phyloP scores from a whole-genome alignment of 345 rosid genomes.

The Eutrema yunnanense region DNA sequence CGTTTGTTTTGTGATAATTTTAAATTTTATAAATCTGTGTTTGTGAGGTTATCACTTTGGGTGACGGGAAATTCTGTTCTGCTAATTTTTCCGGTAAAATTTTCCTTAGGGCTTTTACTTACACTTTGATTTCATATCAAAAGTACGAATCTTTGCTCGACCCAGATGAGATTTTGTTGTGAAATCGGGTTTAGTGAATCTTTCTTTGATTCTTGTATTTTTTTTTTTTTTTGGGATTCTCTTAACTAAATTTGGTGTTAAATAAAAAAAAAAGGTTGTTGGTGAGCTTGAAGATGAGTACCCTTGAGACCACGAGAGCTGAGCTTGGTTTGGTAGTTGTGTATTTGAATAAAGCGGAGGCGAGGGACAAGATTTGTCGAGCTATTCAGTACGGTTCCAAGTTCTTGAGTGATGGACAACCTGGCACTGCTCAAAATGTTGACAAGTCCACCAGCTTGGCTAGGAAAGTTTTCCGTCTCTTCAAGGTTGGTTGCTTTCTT shows the following conservation, averaged over 20 bases:
- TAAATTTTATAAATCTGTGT: not conserved
- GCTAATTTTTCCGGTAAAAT: not conserved
- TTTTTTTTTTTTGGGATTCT: not conserved
- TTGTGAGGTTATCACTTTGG: not conserved
- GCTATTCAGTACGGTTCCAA: slow-evolving; percentile 96
- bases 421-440: slow-evolving; percentile 90
- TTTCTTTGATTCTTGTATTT: not conserved
- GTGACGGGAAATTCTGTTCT: not conserved
- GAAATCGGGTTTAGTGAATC: not conserved
- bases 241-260: not conserved
- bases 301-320: slow-evolving; percentile 78
- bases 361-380: slow-evolving; percentile 97
- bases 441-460: slow-evolving; percentile 96
- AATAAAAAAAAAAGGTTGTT: not conserved
- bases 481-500: slow-evolving; percentile 46
- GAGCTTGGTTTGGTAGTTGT: slow-evolving; percentile 80
- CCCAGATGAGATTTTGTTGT: not conserved
- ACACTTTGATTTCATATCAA: not conserved
- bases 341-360: slow-evolving; percentile 93
- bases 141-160: not conserved
- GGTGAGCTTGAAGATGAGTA: slow-evolving; percentile 34
- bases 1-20: not conserved
- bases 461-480: slow-evolving; percentile 90
- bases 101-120: not conserved
- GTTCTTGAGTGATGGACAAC: slow-evolving; percentile 74